A percentile compares a stretch with the other conserved stretches of the same genome.
Evolutionary conservation across 2,329 filamentous ascomycete genomes (phyloP).

Genomic region (Nemania sp.): DNA sequence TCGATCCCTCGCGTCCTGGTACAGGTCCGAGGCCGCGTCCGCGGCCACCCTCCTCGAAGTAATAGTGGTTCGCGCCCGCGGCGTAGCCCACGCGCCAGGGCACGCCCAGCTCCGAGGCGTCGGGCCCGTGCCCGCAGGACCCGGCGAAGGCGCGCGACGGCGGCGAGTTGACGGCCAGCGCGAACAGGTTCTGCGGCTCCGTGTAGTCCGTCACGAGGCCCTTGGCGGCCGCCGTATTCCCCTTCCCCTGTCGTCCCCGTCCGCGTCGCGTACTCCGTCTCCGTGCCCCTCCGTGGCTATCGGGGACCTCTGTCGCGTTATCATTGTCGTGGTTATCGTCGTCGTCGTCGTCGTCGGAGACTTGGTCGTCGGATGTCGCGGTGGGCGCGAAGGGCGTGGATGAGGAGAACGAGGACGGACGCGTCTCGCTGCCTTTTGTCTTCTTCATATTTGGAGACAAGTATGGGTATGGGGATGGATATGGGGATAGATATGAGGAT

Average conservation of each 20-base stretch:
- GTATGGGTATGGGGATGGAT: too few relatives aligned
- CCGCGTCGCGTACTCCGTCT: background rate
- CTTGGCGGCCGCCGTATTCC: constrained; percentile 4
- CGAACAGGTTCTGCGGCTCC: constrained; percentile 76
- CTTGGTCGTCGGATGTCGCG: background rate
- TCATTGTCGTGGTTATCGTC: too few relatives aligned
- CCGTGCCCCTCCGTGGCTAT: background rate
- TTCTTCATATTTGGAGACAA: too few relatives aligned
- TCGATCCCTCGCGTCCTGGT: too few relatives aligned
- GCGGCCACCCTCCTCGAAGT: constrained; percentile 32
- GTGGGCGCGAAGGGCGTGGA: background rate
- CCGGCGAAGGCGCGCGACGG: constrained; percentile 34
- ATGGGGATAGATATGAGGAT: too few relatives aligned
- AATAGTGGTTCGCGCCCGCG: constrained; percentile 37
- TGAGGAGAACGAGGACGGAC: background rate
- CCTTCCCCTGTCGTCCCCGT: background rate
- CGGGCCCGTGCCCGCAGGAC: constrained; percentile 37
- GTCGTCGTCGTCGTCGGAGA: constrained; percentile 9
- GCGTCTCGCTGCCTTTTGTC: background rate
- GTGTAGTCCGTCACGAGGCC: constrained; percentile 75
- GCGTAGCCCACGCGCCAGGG: constrained; percentile 36
- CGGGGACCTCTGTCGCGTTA: background rate
- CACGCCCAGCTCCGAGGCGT: constrained; percentile 28
- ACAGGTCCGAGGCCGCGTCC: background rate
- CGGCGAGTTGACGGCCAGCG: constrained; percentile 66